These are phyloP conservation scores for Myxozyma neotropica DNA, from an alignment of 805 yeast genomes.

Conservation along the genomic window DNA sequence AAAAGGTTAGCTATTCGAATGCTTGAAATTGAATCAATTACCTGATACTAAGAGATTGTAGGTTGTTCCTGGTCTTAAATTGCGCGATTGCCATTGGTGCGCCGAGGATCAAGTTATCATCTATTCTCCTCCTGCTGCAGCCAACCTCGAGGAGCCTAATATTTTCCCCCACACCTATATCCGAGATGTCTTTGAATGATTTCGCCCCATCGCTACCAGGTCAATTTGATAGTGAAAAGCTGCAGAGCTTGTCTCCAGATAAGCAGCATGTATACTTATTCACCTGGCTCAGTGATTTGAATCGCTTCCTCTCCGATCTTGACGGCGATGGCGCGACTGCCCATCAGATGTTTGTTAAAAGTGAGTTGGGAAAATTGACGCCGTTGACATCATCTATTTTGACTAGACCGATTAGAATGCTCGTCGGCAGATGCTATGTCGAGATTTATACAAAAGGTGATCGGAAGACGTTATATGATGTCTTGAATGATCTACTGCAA, in stretches of 20 bases:
- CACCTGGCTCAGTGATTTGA: conserved; percentile 30
- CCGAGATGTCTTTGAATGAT: too few species aligned
- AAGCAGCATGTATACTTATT: conserved; percentile 30
- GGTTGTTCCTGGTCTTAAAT: too few species aligned
- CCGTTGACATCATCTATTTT: conserved; percentile 20
- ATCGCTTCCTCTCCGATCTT: conserved; percentile 16
- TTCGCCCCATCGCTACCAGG: conserved; percentile 16
- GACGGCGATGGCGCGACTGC: conserved; percentile 32
- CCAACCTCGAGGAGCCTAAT: too few species aligned
- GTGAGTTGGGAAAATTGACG: conserved; percentile 23
- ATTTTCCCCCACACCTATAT: too few species aligned
- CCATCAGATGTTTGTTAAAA: conserved; percentile 34
- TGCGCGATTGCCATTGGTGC: not conserved
- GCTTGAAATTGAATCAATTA: too few species aligned
- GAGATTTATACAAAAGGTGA: conserved; percentile 29
- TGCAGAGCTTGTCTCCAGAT: conserved; percentile 20
- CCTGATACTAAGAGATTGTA: too few species aligned
- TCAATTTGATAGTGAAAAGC: conserved; percentile 16
- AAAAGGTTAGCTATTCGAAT: too few species aligned
- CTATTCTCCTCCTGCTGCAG: too few species aligned
- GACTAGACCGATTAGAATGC: conserved; percentile 22
- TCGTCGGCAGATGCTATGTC: conserved; percentile 31
- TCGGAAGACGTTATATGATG: conserved; percentile 37
- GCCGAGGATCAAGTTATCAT: too few species aligned
- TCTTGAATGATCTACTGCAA: conserved; percentile 35